A percentile compares a stretch with the other conserved stretches of the same genome.
Evolutionary conservation across 305 asterid genomes (phyloP).

Genomic region (Euphrasia arctica): DNA sequence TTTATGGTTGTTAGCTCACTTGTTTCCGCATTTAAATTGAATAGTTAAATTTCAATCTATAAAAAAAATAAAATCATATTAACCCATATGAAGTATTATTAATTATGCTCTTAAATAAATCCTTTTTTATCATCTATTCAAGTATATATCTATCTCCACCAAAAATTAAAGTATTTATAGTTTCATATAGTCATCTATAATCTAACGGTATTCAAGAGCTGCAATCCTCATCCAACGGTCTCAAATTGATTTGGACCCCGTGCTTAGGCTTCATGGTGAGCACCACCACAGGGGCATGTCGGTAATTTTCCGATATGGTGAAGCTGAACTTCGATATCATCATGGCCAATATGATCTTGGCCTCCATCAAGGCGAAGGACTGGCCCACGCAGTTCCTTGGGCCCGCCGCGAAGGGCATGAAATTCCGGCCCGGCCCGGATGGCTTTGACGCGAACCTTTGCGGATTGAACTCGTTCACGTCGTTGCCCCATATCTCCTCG

Average conservation of each 20-base stretch:
- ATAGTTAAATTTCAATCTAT: no score
- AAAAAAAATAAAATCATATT: background rate
- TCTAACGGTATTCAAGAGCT: conserved; percentile 9
- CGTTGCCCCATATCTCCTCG: conserved; percentile 81
- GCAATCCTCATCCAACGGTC: conserved; percentile 33
- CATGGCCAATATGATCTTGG: conserved; percentile 86
- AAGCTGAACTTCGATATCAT: conserved; percentile 65
- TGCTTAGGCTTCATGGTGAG: conserved; percentile 82
- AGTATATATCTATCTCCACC: conserved; percentile 10
- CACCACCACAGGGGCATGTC: conserved; percentile 79
- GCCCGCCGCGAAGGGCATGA: conserved; percentile 88
- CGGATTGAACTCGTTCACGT: conserved; percentile 79
- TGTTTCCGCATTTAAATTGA: no score
- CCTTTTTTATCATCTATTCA: conserved; percentile 9
- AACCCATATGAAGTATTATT: conserved; percentile 17
- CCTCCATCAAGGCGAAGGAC: conserved; percentile 85
- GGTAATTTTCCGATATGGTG: conserved; percentile 59
- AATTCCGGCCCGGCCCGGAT: conserved; percentile 53
- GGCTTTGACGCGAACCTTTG: conserved; percentile 55
- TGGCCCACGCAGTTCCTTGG: conserved; percentile 90
- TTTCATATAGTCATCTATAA: background rate
- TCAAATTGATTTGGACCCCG: conserved; percentile 74
- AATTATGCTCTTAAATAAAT: conserved; percentile 5
- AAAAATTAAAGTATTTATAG: background rate
- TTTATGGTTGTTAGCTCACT: no score